Evolutionary conservation across 2,329 filamentous ascomycete genomes (phyloP).

Genomic region (Penicillium sp.): DNA sequence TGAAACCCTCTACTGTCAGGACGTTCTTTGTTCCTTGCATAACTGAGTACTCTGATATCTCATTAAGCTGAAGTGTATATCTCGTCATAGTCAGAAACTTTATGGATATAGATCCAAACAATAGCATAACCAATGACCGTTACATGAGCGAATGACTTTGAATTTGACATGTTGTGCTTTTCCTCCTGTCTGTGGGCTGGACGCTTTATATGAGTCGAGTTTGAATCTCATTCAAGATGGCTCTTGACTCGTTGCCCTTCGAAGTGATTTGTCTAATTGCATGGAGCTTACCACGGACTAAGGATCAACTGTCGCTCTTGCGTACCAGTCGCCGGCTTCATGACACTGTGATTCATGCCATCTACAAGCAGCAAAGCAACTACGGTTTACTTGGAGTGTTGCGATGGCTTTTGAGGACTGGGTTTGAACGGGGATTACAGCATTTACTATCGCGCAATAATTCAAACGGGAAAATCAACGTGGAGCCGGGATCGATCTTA

Average conservation of each 20-base stretch:
- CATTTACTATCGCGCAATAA: background rate
- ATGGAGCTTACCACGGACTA: background rate
- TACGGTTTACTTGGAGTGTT: rapidly evolving
- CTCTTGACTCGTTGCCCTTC: background rate
- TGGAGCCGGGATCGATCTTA: rapidly evolving
- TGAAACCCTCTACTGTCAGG: too few relatives aligned
- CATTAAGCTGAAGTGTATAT: background rate
- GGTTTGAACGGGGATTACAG: background rate
- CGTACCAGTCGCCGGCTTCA: background rate
- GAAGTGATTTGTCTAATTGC: background rate
- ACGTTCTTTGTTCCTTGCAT: too few relatives aligned
- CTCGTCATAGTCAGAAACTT: background rate
- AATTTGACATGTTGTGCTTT: background rate
- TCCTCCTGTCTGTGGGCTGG: background rate
- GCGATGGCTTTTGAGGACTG: background rate
- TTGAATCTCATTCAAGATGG: background rate
- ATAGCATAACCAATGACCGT: background rate
- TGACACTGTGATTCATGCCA: background rate
- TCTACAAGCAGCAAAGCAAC: background rate
- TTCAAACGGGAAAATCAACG: background rate
- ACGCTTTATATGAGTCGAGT: too few relatives aligned
- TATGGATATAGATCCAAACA: background rate
- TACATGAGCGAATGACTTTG: background rate
- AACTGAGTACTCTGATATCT: background rate
- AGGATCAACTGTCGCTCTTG: background rate